A percentile compares a stretch with the other conserved stretches of the same genome.
phyloP scores from a whole-genome alignment of 2,329 filamentous ascomycete genomes.

The Penicillium occitanis region DNA sequence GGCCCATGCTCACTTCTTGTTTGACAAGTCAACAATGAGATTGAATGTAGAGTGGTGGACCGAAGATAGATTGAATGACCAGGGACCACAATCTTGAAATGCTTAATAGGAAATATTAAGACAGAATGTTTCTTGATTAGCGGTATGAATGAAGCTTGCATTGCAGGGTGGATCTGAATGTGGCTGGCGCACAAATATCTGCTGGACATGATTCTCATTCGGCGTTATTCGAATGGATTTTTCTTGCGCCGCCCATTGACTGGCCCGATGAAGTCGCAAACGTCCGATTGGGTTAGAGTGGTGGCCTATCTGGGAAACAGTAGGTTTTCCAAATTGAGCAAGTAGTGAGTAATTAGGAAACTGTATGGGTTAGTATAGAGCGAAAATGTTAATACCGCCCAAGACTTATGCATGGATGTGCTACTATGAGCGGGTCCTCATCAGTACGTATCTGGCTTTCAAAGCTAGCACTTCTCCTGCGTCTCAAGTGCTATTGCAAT shows the following conservation, averaged over 20 bases:
- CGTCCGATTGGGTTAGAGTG: conserved; percentile 19
- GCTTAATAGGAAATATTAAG: neutral
- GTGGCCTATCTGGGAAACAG: conserved; percentile 12
- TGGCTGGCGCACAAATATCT: conserved; percentile 15
- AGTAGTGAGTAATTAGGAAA: conserved; percentile 19
- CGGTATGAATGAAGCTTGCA: neutral
- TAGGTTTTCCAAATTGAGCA: neutral
- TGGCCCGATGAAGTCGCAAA: conserved; percentile 6
- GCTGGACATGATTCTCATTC: neutral
- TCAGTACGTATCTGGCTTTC: conserved; percentile 4
- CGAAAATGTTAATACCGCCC: neutral
- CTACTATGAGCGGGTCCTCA: conserved; percentile 10
- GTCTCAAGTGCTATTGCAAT: conserved; percentile 8
- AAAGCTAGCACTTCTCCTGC: conserved; percentile 19
- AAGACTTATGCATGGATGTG: conserved; percentile 17
- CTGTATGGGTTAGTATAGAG: neutral
- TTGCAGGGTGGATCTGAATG: neutral
- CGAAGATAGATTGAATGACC: neutral
- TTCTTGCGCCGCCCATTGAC: neutral
- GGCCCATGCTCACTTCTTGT: conserved; percentile 3
- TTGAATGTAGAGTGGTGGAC: neutral
- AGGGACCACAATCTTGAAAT: neutral
- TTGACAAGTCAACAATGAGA: conserved; percentile 8
- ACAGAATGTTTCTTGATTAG: neutral
- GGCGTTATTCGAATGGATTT: neutral